A percentile compares a stretch with the other conserved stretches of the same genome.
Evolutionary conservation across 495 filamentous ascomycete genomes (phyloP).

Genomic region (Annulohypoxylon stygium): DNA sequence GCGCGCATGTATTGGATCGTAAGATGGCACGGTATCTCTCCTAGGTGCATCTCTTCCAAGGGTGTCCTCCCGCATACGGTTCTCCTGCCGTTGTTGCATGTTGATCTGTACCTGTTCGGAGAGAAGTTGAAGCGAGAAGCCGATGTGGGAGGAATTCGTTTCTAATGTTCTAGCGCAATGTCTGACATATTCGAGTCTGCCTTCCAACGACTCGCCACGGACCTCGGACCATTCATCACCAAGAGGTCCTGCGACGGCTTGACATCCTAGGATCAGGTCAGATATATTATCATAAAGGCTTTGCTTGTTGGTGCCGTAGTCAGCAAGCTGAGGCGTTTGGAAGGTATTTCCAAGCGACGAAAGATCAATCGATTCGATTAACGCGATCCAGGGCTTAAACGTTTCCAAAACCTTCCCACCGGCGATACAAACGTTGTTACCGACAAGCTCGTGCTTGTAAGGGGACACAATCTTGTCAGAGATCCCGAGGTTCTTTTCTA

Average conservation of each 20-base stretch:
- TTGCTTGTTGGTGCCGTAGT: conserved; percentile 92
- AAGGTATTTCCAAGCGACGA: conserved; percentile 77
- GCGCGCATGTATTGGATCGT: conserved; percentile 62
- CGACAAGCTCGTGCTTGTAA: conserved; percentile 76
- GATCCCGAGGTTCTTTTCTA: conserved; percentile 85
- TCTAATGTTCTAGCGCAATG: conserved; percentile 83
- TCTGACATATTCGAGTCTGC: conserved; percentile 82
- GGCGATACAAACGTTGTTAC: conserved; percentile 78
- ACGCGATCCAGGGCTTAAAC: conserved; percentile 87
- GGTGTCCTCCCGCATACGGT: conserved; percentile 56
- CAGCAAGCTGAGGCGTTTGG: conserved; percentile 85
- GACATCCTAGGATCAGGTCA: conserved; percentile 87
- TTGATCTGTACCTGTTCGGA: conserved; percentile 77
- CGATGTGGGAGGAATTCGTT: conserved; percentile 85
- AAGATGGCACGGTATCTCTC: conserved; percentile 59
- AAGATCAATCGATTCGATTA: conserved; percentile 89
- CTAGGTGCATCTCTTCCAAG: conserved; percentile 55
- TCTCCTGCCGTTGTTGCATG: conserved; percentile 58
- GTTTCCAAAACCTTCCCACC: conserved; percentile 84
- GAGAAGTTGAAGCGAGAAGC: conserved; percentile 87
- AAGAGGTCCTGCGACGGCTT: conserved; percentile 87
- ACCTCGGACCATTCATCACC: conserved; percentile 95
- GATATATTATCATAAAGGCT: conserved; percentile 91
- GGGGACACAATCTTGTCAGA: conserved; percentile 81
- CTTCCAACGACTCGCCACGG: conserved; percentile 92